phyloP scores from a whole-genome alignment of 331 rosid genomes.

The Rosa hybrid region DNA sequence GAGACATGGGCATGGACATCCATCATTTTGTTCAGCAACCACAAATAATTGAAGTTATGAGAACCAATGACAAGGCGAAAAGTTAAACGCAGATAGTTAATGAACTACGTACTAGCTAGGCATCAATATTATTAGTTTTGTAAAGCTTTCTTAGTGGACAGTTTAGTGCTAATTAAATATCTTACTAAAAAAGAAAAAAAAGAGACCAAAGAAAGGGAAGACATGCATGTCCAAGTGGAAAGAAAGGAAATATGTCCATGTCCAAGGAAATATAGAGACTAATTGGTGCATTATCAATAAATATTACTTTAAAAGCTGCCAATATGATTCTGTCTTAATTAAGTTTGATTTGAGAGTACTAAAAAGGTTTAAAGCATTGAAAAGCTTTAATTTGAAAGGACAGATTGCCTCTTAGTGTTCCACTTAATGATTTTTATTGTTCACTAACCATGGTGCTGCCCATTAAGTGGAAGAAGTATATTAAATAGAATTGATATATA shows the following conservation, averaged over 20 bases:
- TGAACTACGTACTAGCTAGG: neutral
- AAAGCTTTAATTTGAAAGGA: neutral
- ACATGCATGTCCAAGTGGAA: constrained; percentile 5
- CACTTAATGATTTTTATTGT: neutral
- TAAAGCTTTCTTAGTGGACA: neutral
- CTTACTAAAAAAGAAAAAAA: neutral
- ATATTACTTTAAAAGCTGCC: neutral
- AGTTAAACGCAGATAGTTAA: neutral
- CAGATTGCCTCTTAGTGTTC: neutral
- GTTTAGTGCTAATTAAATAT: neutral
- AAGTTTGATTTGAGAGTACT: neutral
- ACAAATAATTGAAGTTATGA: constrained; percentile 59
- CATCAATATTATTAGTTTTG: neutral
- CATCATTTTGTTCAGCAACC: constrained; percentile 48
- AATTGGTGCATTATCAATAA: neutral
- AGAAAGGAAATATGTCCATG: neutral
- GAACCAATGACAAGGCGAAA: constrained; percentile 34
- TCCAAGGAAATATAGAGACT: neutral
- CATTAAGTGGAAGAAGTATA: constrained; percentile 17
- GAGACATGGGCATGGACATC: constrained; percentile 38
- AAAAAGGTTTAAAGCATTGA: constrained; percentile 9
- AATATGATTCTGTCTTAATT: constrained; percentile 1
- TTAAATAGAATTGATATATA: neutral
- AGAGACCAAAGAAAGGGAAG: neutral
- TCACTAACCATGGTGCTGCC: constrained; percentile 1